Conservation (phyloP, 225 moss, liverwort and hornwort species). For the Thuidium tamariscinum region DNA sequence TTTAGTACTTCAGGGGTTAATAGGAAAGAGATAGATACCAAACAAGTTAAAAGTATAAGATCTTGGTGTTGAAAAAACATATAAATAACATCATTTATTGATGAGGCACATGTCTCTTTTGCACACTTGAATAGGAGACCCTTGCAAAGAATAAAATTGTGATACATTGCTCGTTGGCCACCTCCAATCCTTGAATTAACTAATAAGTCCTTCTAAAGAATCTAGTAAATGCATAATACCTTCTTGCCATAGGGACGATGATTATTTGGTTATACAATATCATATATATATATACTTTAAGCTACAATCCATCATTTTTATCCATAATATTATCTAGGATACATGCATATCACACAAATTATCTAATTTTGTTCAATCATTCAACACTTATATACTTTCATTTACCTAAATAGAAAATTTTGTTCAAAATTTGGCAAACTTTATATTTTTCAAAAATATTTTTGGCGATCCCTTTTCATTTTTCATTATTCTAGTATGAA, state of each 20-base stretch:
- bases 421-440: neutral
- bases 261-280: too few relatives aligned
- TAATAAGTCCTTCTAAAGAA: too few relatives aligned
- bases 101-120: too few relatives aligned
- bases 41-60: neutral
- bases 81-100: neutral
- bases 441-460: neutral
- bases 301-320: neutral
- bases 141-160: too few relatives aligned
- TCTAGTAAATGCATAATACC: too few relatives aligned
- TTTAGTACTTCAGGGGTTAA: too few relatives aligned
- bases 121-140: too few relatives aligned
- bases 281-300: neutral
- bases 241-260: too few relatives aligned
- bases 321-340: neutral
- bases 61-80: neutral
- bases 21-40: neutral
- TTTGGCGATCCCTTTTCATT: fast-evolving
- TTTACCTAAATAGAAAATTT: neutral
- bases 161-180: too few relatives aligned
- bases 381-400: too few relatives aligned
- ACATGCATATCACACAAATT: neutral
- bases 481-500: neutral
- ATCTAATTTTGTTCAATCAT: neutral
- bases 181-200: too few relatives aligned